phyloP scores from a whole-genome alignment of 345 rosid genomes.

The Populus tremula region DNA sequence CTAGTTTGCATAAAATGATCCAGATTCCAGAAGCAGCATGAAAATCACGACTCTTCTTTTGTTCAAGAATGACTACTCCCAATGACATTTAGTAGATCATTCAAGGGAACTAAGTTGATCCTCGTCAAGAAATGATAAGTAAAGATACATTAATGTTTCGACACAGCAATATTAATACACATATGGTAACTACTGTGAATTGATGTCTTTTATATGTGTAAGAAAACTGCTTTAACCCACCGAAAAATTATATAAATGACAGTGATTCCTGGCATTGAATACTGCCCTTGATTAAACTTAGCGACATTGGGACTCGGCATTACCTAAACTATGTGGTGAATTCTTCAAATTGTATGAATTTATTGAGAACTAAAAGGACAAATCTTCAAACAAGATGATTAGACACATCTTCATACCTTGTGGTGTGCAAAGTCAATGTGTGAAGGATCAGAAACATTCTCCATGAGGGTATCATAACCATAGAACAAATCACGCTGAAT shows the following conservation, averaged over 20 bases:
- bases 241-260: not conserved
- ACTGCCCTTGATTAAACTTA: not conserved
- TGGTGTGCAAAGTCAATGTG: constrained; percentile 98
- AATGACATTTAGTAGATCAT: not conserved
- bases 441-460: constrained; percentile 97
- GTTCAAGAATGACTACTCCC: not conserved
- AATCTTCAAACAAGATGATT: constrained; percentile 2
- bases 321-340: not conserved
- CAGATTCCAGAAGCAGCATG: not conserved
- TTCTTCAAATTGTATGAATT: not conserved
- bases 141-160: not conserved
- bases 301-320: not conserved
- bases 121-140: not conserved
- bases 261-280: not conserved
- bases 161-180: not conserved
- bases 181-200: not conserved
- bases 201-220: not conserved
- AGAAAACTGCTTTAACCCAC: not conserved
- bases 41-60: not conserved
- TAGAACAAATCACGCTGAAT: constrained; percentile 90
- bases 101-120: not conserved
- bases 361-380: not conserved
- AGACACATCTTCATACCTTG: constrained; percentile 46
- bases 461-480: constrained; percentile 96
- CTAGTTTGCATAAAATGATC: not conserved